Evolutionary conservation across 1,284 basidiomycete species (phyloP).

Genomic region (Cryptococcus sp.): DNA sequence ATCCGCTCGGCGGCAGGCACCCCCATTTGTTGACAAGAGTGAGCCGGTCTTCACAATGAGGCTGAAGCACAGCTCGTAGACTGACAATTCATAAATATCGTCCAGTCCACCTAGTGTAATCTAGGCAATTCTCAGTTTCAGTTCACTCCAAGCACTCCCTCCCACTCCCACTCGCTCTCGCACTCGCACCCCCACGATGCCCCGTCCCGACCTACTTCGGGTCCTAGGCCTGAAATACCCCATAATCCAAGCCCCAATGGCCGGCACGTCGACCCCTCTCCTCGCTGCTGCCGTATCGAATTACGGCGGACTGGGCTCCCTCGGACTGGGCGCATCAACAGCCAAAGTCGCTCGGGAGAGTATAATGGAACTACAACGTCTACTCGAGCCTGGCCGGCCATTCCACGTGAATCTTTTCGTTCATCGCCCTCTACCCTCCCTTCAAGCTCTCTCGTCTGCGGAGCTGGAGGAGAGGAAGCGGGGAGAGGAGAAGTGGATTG

Average conservation of each 20-base stretch:
- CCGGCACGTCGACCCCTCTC: conserved; percentile 40
- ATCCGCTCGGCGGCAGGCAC: too few species aligned
- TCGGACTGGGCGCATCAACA: conserved; percentile 37
- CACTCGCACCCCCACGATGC: too few species aligned
- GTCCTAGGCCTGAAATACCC: conserved; percentile 34
- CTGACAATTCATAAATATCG: too few species aligned
- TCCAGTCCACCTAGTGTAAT: too few species aligned
- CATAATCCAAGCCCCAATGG: conserved; percentile 49
- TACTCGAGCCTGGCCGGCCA: conserved; percentile 23
- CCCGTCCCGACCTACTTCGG: not conserved
- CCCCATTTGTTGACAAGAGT: too few species aligned
- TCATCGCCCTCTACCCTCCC: conserved; percentile 10
- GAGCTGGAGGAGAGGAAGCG: conserved; percentile 9
- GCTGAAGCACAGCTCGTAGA: too few species aligned
- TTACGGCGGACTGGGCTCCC: conserved; percentile 42
- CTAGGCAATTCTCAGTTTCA: too few species aligned
- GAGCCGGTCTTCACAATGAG: too few species aligned
- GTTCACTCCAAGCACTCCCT: too few species aligned
- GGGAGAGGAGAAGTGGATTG: conserved; percentile 28
- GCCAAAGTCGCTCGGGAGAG: conserved; percentile 24
- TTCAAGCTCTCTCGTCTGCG: too few species aligned
- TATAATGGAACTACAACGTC: conserved; percentile 28
- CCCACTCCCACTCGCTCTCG: too few species aligned
- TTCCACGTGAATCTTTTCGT: conserved; percentile 49
- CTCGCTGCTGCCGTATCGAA: conserved; percentile 47